Evolutionary conservation across 2,329 filamentous ascomycete species (phyloP), one percentile per base, ranked within the genome.

Genomic region (Trichoderma guizhouense): DNA sequence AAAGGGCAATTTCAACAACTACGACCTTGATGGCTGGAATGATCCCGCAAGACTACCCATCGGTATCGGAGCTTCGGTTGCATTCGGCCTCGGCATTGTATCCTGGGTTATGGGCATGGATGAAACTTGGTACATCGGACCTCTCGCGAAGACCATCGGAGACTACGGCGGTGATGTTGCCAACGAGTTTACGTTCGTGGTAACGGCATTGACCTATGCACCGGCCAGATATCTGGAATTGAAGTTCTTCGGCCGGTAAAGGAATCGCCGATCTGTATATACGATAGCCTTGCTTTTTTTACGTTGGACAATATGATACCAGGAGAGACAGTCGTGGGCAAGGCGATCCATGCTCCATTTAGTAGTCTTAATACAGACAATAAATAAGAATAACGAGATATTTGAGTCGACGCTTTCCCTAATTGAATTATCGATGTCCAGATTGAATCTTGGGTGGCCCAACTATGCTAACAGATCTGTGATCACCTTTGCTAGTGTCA

Each of bases 81-180:
- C 84, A 0, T 86, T 82, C 28, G 43, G 82, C 0, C 73, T 84
- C 26, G 83, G 84, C 26, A 79, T 85, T 68, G 82, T 78, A 7
- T 74, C 85, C 12, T 83, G 88, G 21, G 80, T 88, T 5, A 86
- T 88, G 1, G 85, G 85, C 3, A 89, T 89, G 84, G 82, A 81
- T 3, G 85, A 88, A 77, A 84, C 83, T 2, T 89, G 87, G 87
- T 89, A 85, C 73, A 84, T 83, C 3, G 87, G 87, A 0, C 87
- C 87, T 1, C 86, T 89, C 74, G 87, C 87, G 1, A 79, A 82
- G 76, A 81, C 73, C 15, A 88, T 88, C 12, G 88, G 88, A 0
- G 87, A 89, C 68, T 85, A 88, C 74, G 88, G 88, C 2, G 89
- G 90, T 69, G 88, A 90, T 79, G 79, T 88, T 76, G 88, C 87